phyloP scores from a whole-genome alignment of 2,329 filamentous ascomycete genomes.

The Metarhizium anisopliae region DNA sequence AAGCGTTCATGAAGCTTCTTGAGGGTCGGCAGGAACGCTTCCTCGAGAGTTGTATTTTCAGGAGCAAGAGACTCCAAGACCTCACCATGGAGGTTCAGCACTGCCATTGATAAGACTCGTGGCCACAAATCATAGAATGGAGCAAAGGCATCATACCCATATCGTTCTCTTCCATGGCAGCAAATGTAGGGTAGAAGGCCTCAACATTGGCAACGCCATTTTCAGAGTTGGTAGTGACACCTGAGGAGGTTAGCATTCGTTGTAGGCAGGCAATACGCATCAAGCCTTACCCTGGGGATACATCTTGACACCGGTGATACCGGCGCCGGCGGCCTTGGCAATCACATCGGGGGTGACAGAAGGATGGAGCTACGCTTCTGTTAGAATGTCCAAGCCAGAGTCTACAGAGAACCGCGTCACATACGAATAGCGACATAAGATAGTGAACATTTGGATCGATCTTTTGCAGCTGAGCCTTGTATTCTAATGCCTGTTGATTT shows the following conservation, averaged over 20 bases:
- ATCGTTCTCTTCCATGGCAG: conserved; percentile 77
- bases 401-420: background rate
- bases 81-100: conserved; percentile 94
- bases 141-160: conserved; percentile 28
- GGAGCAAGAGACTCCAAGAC: conserved; percentile 44
- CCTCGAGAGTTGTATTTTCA: conserved; percentile 34
- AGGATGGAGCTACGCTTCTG: conserved; percentile 38
- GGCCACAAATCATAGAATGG: background rate
- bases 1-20: conserved; percentile 64
- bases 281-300: conserved; percentile 41
- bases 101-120: conserved; percentile 17
- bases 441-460: conserved; percentile 56
- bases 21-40: conserved; percentile 71
- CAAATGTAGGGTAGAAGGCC: conserved; percentile 69
- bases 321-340: conserved; percentile 60
- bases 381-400: conserved; percentile 6
- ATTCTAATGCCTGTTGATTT: conserved; percentile 48
- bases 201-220: conserved; percentile 59
- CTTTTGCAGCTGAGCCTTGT: conserved; percentile 50
- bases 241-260: conserved; percentile 14
- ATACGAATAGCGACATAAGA: conserved; percentile 50
- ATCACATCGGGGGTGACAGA: conserved; percentile 61
- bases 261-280: background rate
- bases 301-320: conserved; percentile 64
- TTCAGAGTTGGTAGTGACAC: conserved; percentile 57